Percentiles rank a stretch among this genome's conserved stretches.
phyloP scores from a whole-genome alignment of 257 asterid genomes.

The Ilex aquifolium region DNA sequence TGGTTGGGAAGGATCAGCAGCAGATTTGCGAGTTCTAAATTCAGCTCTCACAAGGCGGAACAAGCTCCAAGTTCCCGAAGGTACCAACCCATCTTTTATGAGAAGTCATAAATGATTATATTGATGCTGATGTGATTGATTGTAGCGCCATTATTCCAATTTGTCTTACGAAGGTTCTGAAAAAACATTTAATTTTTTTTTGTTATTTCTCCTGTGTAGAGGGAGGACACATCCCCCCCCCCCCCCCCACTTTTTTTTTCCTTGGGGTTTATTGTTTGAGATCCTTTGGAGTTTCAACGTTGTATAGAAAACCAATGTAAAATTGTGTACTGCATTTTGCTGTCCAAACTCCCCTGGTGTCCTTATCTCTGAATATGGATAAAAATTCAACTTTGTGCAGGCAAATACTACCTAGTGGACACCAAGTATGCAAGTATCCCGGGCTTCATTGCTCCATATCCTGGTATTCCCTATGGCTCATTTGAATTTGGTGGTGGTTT shows the following conservation, averaged over 20 bases:
- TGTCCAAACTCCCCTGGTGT: not conserved
- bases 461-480: constrained; percentile 18
- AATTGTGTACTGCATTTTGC: not conserved
- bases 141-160: too few relatives aligned
- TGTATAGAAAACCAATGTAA: not conserved
- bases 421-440: constrained; percentile 29
- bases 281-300: too few relatives aligned
- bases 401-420: constrained; percentile 38
- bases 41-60: constrained; percentile 36
- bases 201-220: too few relatives aligned
- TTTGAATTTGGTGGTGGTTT: constrained; percentile 16
- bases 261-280: too few relatives aligned
- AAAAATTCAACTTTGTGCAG: constrained; percentile 17
- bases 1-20: constrained; percentile 52
- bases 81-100: constrained; percentile 10
- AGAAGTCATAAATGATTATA: too few relatives aligned
- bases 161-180: too few relatives aligned
- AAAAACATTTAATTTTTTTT: too few relatives aligned
- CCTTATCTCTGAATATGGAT: not conserved
- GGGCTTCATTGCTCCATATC: constrained; percentile 34
- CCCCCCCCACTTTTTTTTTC: too few relatives aligned
- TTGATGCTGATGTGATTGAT: too few relatives aligned
- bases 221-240: too few relatives aligned
- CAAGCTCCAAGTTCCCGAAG: constrained; percentile 32
- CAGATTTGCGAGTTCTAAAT: constrained; percentile 28